Percentiles rank a stretch among this genome's conserved stretches.
These are phyloP conservation scores for Xylaria sp. DNA, from an alignment of 2,329 filamentous ascomycete genomes.

Conservation along the genomic window DNA sequence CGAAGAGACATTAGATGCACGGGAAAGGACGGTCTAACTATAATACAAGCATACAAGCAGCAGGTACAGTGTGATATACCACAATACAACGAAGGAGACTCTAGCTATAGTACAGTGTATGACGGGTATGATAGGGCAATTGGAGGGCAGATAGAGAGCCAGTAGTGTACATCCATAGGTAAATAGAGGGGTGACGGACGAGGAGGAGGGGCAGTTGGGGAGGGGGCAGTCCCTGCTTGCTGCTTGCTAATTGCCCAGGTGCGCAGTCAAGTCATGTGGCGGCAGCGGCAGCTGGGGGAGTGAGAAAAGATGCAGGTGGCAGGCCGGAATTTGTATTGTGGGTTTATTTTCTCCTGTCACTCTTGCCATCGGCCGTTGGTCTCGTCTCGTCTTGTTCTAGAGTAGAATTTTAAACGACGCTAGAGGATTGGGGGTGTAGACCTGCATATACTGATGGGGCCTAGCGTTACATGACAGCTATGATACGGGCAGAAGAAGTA, in stretches of 20 bases:
- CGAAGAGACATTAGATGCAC: conserved; percentile 46
- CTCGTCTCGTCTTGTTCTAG: conserved; percentile 8
- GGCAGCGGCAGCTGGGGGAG: conserved; percentile 19
- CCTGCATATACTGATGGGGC: conserved; percentile 24
- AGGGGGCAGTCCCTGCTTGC: conserved; percentile 27
- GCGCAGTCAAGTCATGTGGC: conserved; percentile 22
- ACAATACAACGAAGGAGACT: conserved; percentile 20
- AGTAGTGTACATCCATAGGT: conserved; percentile 34
- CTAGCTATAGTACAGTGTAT: conserved; percentile 32
- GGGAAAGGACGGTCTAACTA: conserved; percentile 27
- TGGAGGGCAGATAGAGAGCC: conserved; percentile 11
- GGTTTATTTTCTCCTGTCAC: conserved; percentile 12
- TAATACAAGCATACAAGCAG: conserved; percentile 23
- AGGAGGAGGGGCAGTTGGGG: conserved; percentile 33
- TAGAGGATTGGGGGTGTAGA: conserved; percentile 2
- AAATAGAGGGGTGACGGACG: conserved; percentile 35
- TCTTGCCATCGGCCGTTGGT: conserved; percentile 11
- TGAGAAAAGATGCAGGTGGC: conserved; percentile 1
- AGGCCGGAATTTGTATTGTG: conserved; percentile 25
- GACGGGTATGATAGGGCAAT: conserved; percentile 27
- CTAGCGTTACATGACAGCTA: conserved; percentile 19
- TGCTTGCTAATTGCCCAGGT: conserved; percentile 27
- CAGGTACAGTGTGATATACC: conserved; percentile 8
- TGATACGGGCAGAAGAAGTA: not conserved
- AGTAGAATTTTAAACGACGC: conserved; percentile 29